Conservation (phyloP, 2,329 filamentous ascomycete genomes). For the Colletotrichum limetticola region DNA sequence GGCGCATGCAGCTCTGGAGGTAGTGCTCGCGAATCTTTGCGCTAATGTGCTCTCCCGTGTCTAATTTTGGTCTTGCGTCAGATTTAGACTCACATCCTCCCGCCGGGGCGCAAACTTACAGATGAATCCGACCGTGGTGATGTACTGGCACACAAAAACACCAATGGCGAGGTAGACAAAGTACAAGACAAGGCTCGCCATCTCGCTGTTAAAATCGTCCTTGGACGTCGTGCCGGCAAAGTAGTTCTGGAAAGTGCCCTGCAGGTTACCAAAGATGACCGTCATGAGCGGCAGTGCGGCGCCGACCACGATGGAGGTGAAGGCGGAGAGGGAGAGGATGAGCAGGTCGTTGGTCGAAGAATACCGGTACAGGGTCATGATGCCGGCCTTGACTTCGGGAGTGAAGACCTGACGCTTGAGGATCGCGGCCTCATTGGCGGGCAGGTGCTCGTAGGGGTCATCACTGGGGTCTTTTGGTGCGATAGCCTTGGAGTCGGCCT, state of each 20-base stretch:
- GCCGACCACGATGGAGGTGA: constrained; percentile 77
- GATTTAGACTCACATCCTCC: not conserved
- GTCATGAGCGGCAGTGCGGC: constrained; percentile 85
- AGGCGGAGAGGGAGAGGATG: constrained; percentile 68
- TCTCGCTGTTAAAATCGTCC: constrained; percentile 66
- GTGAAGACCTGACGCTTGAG: constrained; percentile 76
- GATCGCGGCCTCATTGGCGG: constrained; percentile 72
- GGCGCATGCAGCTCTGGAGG: constrained; percentile 82
- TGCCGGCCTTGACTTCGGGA: constrained; percentile 71
- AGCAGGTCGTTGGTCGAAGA: constrained; percentile 72
- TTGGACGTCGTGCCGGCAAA: constrained; percentile 60
- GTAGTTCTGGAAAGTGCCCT: constrained; percentile 76
- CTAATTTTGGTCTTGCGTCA: constrained; percentile 19
- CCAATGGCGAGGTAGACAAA: constrained; percentile 87
- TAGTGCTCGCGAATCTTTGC: constrained; percentile 86
- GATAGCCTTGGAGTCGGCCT: constrained; percentile 56
- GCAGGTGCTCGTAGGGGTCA: constrained; percentile 71
- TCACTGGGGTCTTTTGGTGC: constrained; percentile 53
- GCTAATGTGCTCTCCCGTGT: constrained; percentile 82
- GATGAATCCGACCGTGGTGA: constrained; percentile 89
- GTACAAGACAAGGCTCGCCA: constrained; percentile 77
- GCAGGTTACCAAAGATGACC: constrained; percentile 81
- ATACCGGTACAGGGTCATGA: constrained; percentile 76
- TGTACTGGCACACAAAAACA: constrained; percentile 81
- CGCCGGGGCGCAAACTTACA: constrained; percentile 50